Conservation (phyloP, 345 rosid species). For the Jatropha curcas region DNA sequence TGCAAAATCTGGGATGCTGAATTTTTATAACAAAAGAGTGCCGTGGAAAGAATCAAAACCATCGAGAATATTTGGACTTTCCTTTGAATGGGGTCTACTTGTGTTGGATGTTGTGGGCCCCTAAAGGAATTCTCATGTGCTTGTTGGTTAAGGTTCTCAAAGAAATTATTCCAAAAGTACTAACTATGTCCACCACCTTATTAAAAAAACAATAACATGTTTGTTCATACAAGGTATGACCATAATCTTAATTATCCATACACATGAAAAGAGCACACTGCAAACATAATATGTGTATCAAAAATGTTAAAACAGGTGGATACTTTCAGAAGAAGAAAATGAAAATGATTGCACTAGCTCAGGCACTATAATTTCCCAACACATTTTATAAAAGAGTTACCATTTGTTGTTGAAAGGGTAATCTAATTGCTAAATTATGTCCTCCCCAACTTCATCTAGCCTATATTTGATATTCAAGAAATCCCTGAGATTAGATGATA, state of each 20-base stretch:
- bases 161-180: slow-evolving; percentile 22
- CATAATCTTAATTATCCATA: too few relatives aligned
- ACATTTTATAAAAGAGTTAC: neutral
- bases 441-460: too few relatives aligned
- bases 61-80: neutral
- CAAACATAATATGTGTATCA: neutral
- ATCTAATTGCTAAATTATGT: neutral
- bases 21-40: neutral
- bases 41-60: slow-evolving; percentile 2
- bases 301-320: neutral
- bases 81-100: neutral
- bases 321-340: neutral
- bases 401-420: neutral
- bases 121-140: slow-evolving; percentile 17
- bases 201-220: neutral
- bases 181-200: slow-evolving; percentile 5
- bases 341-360: neutral
- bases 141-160: slow-evolving; percentile 21
- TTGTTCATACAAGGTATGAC: neutral
- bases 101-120: slow-evolving; percentile 16
- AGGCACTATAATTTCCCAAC: neutral
- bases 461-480: too few relatives aligned
- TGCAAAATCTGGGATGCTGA: neutral
- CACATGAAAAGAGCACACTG: neutral
- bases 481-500: too few relatives aligned